phyloP scores from a whole-genome alignment of 495 filamentous ascomycete species.

The Penicillium flavigenum region DNA sequence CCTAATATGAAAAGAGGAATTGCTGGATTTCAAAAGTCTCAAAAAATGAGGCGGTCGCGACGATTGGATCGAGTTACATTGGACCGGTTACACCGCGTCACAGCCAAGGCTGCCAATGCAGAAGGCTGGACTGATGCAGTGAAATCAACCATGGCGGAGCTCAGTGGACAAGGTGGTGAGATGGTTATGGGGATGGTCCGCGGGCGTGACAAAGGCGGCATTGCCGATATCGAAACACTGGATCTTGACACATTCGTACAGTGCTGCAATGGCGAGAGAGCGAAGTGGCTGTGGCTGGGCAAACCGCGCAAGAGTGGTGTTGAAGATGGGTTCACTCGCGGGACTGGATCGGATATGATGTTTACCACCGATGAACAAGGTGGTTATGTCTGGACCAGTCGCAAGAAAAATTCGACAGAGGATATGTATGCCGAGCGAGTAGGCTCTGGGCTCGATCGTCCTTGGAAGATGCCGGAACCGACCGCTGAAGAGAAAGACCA shows the following conservation, averaged over 20 bases:
- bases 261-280: conserved; percentile 71
- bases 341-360: conserved; percentile 54
- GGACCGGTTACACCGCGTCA: conserved; percentile 72
- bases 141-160: conserved; percentile 90
- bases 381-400: conserved; percentile 61
- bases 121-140: conserved; percentile 85
- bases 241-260: conserved; percentile 82
- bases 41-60: conserved; percentile 74
- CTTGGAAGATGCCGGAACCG: conserved; percentile 33
- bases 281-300: conserved; percentile 93
- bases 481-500: conserved; percentile 62
- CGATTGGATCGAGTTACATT: conserved; percentile 81
- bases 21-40: conserved; percentile 80
- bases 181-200: conserved; percentile 92
- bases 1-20: conserved; percentile 78
- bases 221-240: conserved; percentile 86
- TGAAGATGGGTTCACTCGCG: conserved; percentile 51
- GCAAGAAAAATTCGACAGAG: conserved; percentile 48
- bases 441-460: conserved; percentile 28
- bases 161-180: conserved; percentile 92
- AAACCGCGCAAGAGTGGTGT: conserved; percentile 67
- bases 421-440: conserved; percentile 37
- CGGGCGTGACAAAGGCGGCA: conserved; percentile 81
- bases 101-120: conserved; percentile 82
- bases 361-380: conserved; percentile 69